Conservation (phyloP, 1,284 basidiomycete genomes). For the Marasmius tenuissimus region DNA sequence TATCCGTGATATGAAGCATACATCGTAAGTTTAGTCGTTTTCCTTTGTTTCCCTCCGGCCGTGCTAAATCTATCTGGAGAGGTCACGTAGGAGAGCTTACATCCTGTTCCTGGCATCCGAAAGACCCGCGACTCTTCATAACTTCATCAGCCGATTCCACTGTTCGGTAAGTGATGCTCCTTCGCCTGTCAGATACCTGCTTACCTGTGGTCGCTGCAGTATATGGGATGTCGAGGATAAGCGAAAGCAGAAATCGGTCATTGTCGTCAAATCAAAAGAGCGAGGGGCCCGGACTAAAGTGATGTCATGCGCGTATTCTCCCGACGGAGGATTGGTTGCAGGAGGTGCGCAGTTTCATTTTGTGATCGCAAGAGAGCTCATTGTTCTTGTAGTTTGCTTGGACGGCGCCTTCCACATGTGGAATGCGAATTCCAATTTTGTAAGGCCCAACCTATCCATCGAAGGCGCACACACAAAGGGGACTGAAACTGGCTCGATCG, state of each 20-base stretch:
- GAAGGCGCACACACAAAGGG: constrained; percentile 86
- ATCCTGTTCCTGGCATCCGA: constrained; percentile 91
- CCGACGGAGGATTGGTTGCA: constrained; percentile 82
- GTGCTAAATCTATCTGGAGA: constrained; percentile 39
- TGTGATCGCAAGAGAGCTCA: constrained; percentile 11
- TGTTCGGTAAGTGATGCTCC: constrained; percentile 60
- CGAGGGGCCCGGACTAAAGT: constrained; percentile 94
- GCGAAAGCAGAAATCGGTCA: constrained; percentile 89
- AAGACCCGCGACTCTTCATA: constrained; percentile 79
- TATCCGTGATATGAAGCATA: constrained; percentile 98
- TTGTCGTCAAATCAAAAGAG: constrained; percentile 95
- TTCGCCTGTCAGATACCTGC: constrained; percentile 8
- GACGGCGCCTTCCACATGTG: constrained; percentile 95
- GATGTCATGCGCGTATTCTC: constrained; percentile 82
- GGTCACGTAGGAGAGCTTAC: constrained; percentile 95
- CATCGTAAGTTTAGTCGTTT: constrained; percentile 57
- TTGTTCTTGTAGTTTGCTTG: constrained; percentile 60
- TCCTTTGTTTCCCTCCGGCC: constrained; percentile 2
- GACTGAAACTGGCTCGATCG: constrained; percentile 81
- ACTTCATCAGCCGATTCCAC: constrained; percentile 96
- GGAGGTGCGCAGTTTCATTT: constrained; percentile 59
- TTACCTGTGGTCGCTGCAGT: constrained; percentile 37
- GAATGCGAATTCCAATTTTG: constrained; percentile 90
- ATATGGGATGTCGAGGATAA: constrained; percentile 93
- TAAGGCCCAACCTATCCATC: constrained; percentile 82